phyloP scores from a whole-genome alignment of 164 flowering plant species.

The Berberis thunbergii region DNA sequence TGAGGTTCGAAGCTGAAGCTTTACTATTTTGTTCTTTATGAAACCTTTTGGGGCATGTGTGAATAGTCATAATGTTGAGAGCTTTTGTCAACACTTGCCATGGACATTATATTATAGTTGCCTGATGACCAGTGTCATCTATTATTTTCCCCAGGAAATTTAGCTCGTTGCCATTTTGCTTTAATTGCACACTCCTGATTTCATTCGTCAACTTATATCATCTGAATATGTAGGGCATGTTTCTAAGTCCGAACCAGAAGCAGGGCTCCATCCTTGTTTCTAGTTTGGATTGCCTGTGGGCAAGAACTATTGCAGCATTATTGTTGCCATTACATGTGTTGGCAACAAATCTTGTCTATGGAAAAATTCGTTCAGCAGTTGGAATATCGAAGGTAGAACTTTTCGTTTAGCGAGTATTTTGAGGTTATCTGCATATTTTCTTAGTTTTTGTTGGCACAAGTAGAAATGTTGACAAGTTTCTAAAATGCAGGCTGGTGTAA shows the following conservation, averaged over 20 bases:
- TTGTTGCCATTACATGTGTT: conserved; percentile 74
- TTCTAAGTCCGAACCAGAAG: conserved; percentile 36
- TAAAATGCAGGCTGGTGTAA: conserved; percentile 70
- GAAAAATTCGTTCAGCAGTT: conserved; percentile 72
- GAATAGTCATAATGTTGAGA: background rate
- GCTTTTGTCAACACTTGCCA: no score
- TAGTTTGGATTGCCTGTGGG: conserved; percentile 53
- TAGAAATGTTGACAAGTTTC: background rate
- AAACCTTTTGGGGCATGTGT: background rate
- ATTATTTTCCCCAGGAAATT: background rate
- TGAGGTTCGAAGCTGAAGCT: conserved; percentile 43
- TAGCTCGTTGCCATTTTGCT: background rate
- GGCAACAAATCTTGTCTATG: conserved; percentile 62
- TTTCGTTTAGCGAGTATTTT: background rate
- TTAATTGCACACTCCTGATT: background rate
- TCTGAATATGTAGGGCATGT: conserved; percentile 53
- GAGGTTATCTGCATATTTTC: background rate
- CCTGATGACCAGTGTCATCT: no score
- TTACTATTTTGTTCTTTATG: background rate
- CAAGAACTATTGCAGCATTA: conserved; percentile 43
- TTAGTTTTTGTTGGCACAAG: conserved; percentile 6
- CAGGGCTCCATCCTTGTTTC: conserved; percentile 33
- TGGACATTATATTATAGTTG: no score
- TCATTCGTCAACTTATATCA: conserved; percentile 3
- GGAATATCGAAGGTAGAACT: conserved; percentile 73